Percentiles rank a stretch among this genome's conserved stretches.
Evolutionary conservation across 345 rosid species (phyloP).

Genomic region (Melaleuca quinquenervia): DNA sequence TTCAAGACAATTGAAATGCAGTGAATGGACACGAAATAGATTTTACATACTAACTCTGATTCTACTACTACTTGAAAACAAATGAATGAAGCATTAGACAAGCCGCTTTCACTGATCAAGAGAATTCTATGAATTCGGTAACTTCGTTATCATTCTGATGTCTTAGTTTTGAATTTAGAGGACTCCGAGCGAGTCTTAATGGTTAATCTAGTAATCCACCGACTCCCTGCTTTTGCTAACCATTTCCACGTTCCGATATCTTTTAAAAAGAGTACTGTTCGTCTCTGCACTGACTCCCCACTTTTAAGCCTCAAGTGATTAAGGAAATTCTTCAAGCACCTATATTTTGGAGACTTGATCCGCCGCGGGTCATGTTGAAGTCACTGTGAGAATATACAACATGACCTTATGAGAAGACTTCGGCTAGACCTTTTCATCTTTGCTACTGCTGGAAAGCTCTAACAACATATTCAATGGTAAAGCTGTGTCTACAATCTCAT

Average conservation of each 20-base stretch:
- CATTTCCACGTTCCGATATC: no score
- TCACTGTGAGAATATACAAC: no score
- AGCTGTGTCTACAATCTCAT: background rate
- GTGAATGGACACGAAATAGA: background rate
- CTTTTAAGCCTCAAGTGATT: no score
- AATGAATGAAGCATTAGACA: background rate
- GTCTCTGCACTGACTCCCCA: no score
- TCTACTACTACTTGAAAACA: background rate
- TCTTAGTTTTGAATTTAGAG: background rate
- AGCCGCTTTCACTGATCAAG: background rate
- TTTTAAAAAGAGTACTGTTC: no score
- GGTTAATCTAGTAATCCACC: background rate
- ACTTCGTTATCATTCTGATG: background rate
- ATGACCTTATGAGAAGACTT: no score
- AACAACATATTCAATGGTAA: background rate
- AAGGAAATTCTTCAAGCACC: no score
- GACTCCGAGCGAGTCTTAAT: background rate
- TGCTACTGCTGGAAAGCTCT: background rate
- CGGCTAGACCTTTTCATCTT: background rate
- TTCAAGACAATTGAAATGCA: background rate
- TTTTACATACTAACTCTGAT: background rate
- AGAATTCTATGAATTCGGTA: background rate
- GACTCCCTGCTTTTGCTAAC: background rate
- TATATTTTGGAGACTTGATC: no score
- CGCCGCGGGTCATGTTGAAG: no score